These are phyloP conservation scores for Fusarium dimerum DNA, from an alignment of 2,329 filamentous ascomycete genomes.

Conservation along the genomic window DNA sequence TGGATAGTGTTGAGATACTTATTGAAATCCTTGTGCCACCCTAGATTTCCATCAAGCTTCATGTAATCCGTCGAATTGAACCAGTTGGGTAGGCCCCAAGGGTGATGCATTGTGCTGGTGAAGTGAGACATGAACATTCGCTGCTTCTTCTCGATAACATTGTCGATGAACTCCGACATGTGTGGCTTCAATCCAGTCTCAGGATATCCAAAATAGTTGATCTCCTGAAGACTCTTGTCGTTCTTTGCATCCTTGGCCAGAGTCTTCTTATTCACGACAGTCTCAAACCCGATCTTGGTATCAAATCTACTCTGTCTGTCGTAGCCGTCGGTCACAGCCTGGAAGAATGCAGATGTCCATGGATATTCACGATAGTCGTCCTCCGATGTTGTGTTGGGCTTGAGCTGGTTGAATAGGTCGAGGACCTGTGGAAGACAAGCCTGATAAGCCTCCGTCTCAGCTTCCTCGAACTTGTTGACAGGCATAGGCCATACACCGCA, in stretches of 20 bases:
- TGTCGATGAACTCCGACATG: conserved; percentile 31
- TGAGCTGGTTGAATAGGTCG: conserved; percentile 33
- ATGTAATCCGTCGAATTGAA: conserved; percentile 28
- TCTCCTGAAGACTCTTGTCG: conserved; percentile 23
- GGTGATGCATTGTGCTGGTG: conserved; percentile 38
- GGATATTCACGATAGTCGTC: conserved; percentile 27
- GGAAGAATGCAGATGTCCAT: conserved; percentile 36
- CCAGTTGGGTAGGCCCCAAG: conserved; percentile 27
- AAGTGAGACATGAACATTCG: conserved; percentile 37
- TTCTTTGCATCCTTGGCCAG: conserved; percentile 23
- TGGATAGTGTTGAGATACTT: conserved; percentile 35
- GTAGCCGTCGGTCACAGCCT: conserved; percentile 36
- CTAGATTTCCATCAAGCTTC: conserved; percentile 18
- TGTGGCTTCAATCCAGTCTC: conserved; percentile 33
- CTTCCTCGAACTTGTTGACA: conserved; percentile 44
- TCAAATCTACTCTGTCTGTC: conserved; percentile 36
- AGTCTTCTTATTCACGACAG: conserved; percentile 31
- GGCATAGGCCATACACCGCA: conserved; percentile 44
- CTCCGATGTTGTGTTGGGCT: conserved; percentile 12
- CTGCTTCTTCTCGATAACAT: conserved; percentile 32
- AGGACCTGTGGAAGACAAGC: conserved; percentile 44
- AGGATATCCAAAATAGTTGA: conserved; percentile 37
- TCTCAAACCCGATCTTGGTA: conserved; percentile 32
- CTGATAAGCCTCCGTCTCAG: conserved; percentile 43
- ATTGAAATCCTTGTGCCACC: conserved; percentile 31